These are phyloP conservation scores for Xylariaceae sp. DNA, from an alignment of 2,329 filamentous ascomycete genomes.

Conservation along the genomic window DNA sequence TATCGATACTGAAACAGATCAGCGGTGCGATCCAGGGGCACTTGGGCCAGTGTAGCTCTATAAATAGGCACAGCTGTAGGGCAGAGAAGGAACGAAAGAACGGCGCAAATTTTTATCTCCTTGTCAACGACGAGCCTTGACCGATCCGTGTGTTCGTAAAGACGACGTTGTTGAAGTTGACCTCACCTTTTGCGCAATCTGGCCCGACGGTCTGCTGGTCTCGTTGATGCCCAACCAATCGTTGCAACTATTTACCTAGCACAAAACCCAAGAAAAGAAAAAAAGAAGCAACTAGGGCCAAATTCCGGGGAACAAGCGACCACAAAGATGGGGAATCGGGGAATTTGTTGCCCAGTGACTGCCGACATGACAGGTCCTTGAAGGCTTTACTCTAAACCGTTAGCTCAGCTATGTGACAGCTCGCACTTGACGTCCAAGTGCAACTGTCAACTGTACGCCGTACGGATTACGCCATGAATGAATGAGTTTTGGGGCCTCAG, in stretches of 20 bases:
- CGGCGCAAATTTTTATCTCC: too few species aligned
- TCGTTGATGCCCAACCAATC: conserved; percentile 36
- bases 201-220: conserved; percentile 42
- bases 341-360: conserved; percentile 33
- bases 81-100: too few species aligned
- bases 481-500: too few species aligned
- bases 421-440: conserved; percentile 73
- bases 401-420: conserved; percentile 65
- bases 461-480: conserved; percentile 23
- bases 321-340: conserved; percentile 9
- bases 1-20: not conserved
- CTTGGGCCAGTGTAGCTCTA: too few species aligned
- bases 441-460: conserved; percentile 62
- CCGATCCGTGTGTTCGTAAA: too few species aligned
- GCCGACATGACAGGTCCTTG: conserved; percentile 44
- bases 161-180: too few species aligned
- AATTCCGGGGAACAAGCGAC: conserved; percentile 33
- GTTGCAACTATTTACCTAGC: not conserved
- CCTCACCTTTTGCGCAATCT: conserved; percentile 46
- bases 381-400: conserved; percentile 55
- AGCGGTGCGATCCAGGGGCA: not conserved
- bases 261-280: not conserved
- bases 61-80: too few species aligned
- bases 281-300: conserved; percentile 21
- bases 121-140: too few species aligned